Percentiles rank a stretch among this genome's conserved stretches.
Evolutionary conservation across 2,329 filamentous ascomycete genomes (phyloP).

Genomic region (Orbilia oligospora): DNA sequence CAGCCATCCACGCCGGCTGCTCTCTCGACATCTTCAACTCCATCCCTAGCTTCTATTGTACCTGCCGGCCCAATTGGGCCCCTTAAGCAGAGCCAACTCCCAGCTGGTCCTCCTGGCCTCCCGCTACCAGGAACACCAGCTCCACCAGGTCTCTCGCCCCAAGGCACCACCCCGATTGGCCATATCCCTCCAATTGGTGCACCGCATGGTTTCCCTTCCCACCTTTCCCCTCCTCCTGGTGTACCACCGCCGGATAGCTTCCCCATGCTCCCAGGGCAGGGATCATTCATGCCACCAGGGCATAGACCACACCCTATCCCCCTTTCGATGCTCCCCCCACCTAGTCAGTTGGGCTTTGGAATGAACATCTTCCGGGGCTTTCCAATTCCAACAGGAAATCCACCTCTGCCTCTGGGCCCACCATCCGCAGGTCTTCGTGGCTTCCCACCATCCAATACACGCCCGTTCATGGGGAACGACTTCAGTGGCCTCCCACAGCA

Average conservation of each 20-base stretch:
- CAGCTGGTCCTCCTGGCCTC: slow-evolving; percentile 38
- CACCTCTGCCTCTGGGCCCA: slow-evolving; percentile 62
- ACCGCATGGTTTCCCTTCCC: slow-evolving; percentile 73
- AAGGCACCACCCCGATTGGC: slow-evolving; percentile 72
- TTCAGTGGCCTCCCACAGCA: slow-evolving; percentile 38
- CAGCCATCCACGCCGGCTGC: slow-evolving; percentile 7
- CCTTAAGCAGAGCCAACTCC: slow-evolving; percentile 68
- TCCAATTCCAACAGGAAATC: slow-evolving; percentile 70
- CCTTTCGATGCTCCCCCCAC: slow-evolving; percentile 69
- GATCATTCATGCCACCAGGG: slow-evolving; percentile 68
- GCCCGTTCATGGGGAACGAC: slow-evolving; percentile 47
- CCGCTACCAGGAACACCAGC: slow-evolving; percentile 73
- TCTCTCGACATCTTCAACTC: slow-evolving; percentile 23
- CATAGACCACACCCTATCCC: slow-evolving; percentile 73
- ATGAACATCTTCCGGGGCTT: slow-evolving; percentile 72
- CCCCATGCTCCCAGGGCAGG: slow-evolving; percentile 66
- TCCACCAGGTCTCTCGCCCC: slow-evolving; percentile 71
- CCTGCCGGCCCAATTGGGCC: slow-evolving; percentile 68
- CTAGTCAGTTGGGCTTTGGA: slow-evolving; percentile 70
- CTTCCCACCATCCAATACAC: slow-evolving; percentile 37
- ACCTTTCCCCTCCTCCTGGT: slow-evolving; percentile 75
- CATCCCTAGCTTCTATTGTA: slow-evolving; percentile 68
- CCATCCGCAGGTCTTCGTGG: slow-evolving; percentile 51
- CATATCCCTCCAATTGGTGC: slow-evolving; percentile 72
- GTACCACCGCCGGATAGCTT: slow-evolving; percentile 72